A percentile compares a stretch with the other conserved stretches of the same genome.
These are phyloP conservation scores for Cylindrodendrum hubeiense DNA, from an alignment of 2,329 filamentous ascomycete genomes.

Conservation along the genomic window DNA sequence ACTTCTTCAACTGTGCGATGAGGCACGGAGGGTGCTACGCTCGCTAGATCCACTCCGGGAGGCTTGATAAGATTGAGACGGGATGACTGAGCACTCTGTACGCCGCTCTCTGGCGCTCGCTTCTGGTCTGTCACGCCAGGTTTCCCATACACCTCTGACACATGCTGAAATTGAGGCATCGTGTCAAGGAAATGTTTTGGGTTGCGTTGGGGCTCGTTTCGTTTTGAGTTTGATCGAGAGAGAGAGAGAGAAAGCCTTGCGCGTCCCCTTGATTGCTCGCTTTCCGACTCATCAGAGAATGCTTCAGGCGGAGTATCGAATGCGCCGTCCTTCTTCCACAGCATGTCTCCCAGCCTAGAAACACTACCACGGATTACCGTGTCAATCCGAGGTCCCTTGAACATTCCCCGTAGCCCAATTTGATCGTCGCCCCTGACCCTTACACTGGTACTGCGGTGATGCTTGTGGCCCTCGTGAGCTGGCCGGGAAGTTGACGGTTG, in stretches of 20 bases:
- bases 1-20: slow-evolving; percentile 41
- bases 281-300: slow-evolving; percentile 63
- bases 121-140: slow-evolving; percentile 30
- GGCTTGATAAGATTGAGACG: slow-evolving; percentile 64
- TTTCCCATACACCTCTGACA: slow-evolving; percentile 44
- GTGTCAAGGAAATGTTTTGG: slow-evolving; percentile 63
- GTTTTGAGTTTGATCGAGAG: slow-evolving; percentile 51
- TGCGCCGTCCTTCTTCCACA: slow-evolving; percentile 66
- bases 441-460: slow-evolving; percentile 63
- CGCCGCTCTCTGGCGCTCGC: slow-evolving; percentile 28
- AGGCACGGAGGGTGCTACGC: slow-evolving; percentile 54
- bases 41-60: slow-evolving; percentile 61
- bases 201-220: slow-evolving; percentile 46
- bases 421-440: slow-evolving; percentile 53
- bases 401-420: slow-evolving; percentile 70
- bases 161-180: slow-evolving; percentile 63
- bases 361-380: slow-evolving; percentile 74
- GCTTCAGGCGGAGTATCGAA: slow-evolving; percentile 51
- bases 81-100: slow-evolving; percentile 54
- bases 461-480: slow-evolving; percentile 62
- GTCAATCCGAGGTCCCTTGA: slow-evolving; percentile 82
- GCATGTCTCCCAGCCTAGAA: slow-evolving; percentile 67
- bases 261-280: slow-evolving; percentile 56
- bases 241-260: slow-evolving; percentile 50
- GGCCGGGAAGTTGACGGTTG: slow-evolving; percentile 45